Evolutionary conservation across 1,139 yeast genomes (phyloP).

Genomic region (Magnusiomyces tetraspermus): DNA sequence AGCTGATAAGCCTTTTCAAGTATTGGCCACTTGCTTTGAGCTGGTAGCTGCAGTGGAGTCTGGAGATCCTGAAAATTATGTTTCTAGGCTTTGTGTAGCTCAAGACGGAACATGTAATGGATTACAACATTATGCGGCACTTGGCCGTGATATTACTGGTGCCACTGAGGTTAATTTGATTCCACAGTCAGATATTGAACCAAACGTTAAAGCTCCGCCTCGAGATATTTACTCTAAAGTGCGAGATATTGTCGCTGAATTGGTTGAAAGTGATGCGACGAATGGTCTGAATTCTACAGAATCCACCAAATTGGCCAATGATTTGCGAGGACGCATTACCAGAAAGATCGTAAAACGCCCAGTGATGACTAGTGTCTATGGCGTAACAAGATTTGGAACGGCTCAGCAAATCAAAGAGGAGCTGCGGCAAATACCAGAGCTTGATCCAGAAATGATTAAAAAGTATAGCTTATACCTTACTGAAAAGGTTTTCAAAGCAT

Average conservation of each 20-base stretch:
- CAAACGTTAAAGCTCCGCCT: constrained; percentile 27
- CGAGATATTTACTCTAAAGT: constrained; percentile 58
- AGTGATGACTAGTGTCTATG: constrained; percentile 94
- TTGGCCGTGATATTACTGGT: constrained; percentile 62
- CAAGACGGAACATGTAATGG: constrained; percentile 86
- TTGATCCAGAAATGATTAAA: constrained; percentile 1
- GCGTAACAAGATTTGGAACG: constrained; percentile 85
- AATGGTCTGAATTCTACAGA: neutral
- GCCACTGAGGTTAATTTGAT: constrained; percentile 57
- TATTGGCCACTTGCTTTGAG: constrained; percentile 54
- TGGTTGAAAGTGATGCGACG: constrained; percentile 30
- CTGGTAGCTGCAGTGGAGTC: constrained; percentile 44
- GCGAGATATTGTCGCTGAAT: constrained; percentile 43
- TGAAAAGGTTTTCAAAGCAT: constrained; percentile 59
- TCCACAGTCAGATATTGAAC: constrained; percentile 28
- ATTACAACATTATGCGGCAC: constrained; percentile 92
- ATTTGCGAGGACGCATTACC: constrained; percentile 50
- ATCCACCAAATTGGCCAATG: constrained; percentile 34
- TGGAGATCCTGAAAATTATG: constrained; percentile 43
- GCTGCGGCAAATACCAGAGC: constrained; percentile 27
- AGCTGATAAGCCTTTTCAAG: constrained; percentile 66
- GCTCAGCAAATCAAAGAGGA: constrained; percentile 51
- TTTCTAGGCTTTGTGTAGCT: constrained; percentile 54
- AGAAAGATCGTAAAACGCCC: constrained; percentile 88
- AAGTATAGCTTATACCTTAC: constrained; percentile 52